A percentile compares a stretch with the other conserved stretches of the same genome.
Conservation (phyloP, 2,329 filamentous ascomycete species). For the Hortaea werneckii region DNA sequence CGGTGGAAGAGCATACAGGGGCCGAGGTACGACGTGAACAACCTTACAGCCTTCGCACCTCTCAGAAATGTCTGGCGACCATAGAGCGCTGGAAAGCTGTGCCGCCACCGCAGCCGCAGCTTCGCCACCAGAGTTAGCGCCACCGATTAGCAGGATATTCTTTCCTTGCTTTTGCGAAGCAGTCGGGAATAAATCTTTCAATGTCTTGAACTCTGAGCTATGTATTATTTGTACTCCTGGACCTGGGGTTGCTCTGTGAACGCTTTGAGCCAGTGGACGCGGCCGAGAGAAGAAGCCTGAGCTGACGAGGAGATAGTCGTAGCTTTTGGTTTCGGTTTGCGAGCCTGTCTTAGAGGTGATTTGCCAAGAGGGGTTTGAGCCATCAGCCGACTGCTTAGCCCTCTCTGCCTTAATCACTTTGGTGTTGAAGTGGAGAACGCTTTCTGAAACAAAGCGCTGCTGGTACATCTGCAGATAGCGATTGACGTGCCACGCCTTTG, state of each 20-base stretch:
- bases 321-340: conserved; percentile 26
- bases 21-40: conserved; percentile 58
- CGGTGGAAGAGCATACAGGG: conserved; percentile 61
- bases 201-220: conserved; percentile 55
- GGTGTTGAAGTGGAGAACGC: conserved; percentile 37
- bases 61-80: conserved; percentile 37
- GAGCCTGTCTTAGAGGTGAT: conserved; percentile 10
- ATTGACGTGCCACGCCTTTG: conserved; percentile 67
- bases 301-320: conserved; percentile 62
- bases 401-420: conserved; percentile 12
- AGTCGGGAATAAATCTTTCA: conserved; percentile 28
- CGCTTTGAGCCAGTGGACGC: conserved; percentile 43
- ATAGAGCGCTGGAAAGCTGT: conserved; percentile 54
- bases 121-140: conserved; percentile 75
- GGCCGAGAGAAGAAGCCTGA: conserved; percentile 67
- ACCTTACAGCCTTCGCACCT: conserved; percentile 41
- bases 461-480: conserved; percentile 59
- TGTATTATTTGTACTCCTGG: conserved; percentile 45
- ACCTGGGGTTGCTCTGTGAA: conserved; percentile 13
- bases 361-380: conserved; percentile 7
- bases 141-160: conserved; percentile 65
- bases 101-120: conserved; percentile 62
- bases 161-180: conserved; percentile 28
- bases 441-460: conserved; percentile 44
- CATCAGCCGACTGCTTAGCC: neutral